Percentiles rank a stretch among this genome's conserved stretches.
Evolutionary conservation across 176 grass and related monocot species (phyloP).

Genomic region (Oryza punctata): DNA sequence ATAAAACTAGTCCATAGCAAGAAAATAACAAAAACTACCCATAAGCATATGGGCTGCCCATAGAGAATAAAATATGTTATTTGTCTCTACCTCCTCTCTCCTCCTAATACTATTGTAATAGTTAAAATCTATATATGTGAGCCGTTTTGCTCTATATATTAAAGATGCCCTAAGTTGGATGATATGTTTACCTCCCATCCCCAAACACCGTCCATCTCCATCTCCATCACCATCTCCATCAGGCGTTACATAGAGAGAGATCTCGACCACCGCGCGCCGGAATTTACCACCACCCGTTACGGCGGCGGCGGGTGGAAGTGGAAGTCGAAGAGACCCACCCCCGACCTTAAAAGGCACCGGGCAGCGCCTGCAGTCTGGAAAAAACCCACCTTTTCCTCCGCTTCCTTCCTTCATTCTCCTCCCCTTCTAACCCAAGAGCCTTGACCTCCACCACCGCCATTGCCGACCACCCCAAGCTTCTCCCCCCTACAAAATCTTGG

Average conservation of each 20-base stretch:
- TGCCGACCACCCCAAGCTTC: constrained; percentile 34
- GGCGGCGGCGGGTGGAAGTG: neutral
- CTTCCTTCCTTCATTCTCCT: too few relatives aligned
- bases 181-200: too few relatives aligned
- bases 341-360: constrained; percentile 11
- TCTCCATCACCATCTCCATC: neutral
- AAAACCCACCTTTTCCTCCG: neutral
- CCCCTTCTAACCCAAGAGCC: neutral
- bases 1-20: too few relatives aligned
- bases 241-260: neutral
- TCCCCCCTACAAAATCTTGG: constrained; percentile 39
- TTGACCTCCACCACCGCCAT: constrained; percentile 42
- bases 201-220: too few relatives aligned
- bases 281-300: neutral
- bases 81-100: too few relatives aligned
- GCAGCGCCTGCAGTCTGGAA: constrained; percentile 22
- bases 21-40: too few relatives aligned
- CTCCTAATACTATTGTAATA: too few relatives aligned
- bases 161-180: too few relatives aligned
- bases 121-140: too few relatives aligned
- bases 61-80: too few relatives aligned
- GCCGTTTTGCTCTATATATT: too few relatives aligned
- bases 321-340: neutral
- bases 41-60: too few relatives aligned
- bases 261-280: neutral